Base-by-base conservation (phyloP, 306 rosid species). In the Cicer pinnatifidum region DNA sequence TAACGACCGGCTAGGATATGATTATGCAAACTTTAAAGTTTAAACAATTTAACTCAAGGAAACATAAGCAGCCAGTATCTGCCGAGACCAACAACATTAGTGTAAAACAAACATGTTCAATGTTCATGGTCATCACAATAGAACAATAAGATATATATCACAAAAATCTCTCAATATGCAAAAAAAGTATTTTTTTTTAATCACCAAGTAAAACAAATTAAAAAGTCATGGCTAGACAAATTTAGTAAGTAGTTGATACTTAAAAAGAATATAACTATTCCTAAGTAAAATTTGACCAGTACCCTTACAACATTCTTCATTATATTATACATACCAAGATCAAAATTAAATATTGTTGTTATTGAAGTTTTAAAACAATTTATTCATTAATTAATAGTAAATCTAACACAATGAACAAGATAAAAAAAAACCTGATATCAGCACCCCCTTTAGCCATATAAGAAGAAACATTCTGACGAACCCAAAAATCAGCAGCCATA, bases 401-500 rank as follows among this genome's bases (percentile, higher is more conserved):
- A 77, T 59, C 80, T 35, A 1, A 66, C 44, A 28, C 75, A 48
- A 67, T 57, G 47, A 37, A 43, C 1, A 20, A 71, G 28, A 2
- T 4, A 15, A 58, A 0, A 11, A 23, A 59, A 35, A 45, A 94
- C 99, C 99, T 94, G 84, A 94, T 91, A 73, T 90, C 91, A 68
- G 76, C 95, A 77, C 97, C 99, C 8, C 87, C 89, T 82, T 86
- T 89, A 8, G 80, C 85, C 57, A 90, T 58, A 60, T 86, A 88
- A n/a, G 84, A 57, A 58, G 97, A 84, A 43, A 94, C 76, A 86
- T 91, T 94, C 80, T 80, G 90, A 13, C 89, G 84, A 72, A 94
- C 95, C 97, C 97, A 94, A 11, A 69, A 65, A 85, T 94, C 98
- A 58, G 97, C 52, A 52, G 95, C 85, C 4, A 73, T 46, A 67